phyloP scores from a whole-genome alignment of 768 basidiomycete species.

The Tylopilus rubrobrunneus region DNA sequence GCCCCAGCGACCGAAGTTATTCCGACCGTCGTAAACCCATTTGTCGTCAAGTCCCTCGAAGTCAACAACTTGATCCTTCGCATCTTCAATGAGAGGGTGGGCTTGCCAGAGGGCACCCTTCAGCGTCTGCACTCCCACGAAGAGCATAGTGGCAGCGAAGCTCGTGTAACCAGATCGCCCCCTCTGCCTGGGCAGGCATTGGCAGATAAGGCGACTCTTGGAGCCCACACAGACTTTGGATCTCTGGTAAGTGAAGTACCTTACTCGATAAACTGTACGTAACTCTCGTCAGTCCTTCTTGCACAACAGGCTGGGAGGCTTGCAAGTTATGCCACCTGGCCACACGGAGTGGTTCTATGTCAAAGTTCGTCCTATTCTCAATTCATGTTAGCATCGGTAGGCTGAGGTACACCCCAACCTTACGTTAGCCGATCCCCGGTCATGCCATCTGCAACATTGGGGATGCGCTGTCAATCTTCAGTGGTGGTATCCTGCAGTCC shows the following conservation, averaged over 20 bases:
- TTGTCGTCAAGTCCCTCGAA: slow-evolving; percentile 53
- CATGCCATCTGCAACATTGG: slow-evolving; percentile 61
- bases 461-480: slow-evolving; percentile 58
- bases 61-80: slow-evolving; percentile 51
- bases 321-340: slow-evolving; percentile 65
- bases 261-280: background rate
- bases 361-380: slow-evolving; percentile 36
- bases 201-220: slow-evolving; percentile 43
- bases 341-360: slow-evolving; percentile 64
- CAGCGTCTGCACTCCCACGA: slow-evolving; percentile 38
- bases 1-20: slow-evolving; percentile 47
- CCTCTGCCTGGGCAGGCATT: slow-evolving; percentile 27
- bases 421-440: slow-evolving; percentile 44
- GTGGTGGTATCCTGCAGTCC: slow-evolving; percentile 60
- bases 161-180: slow-evolving; percentile 50
- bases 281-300: slow-evolving; percentile 51
- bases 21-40: slow-evolving; percentile 45
- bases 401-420: background rate
- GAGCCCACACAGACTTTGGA: slow-evolving; percentile 71
- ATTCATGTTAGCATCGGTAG: background rate
- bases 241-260: slow-evolving; percentile 45
- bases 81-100: slow-evolving; percentile 55
- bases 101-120: slow-evolving; percentile 48
- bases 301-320: slow-evolving; percentile 65
- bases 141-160: slow-evolving; percentile 55